Base-by-base conservation (phyloP, 106 monocot species). In the Agapanthus africanus region DNA sequence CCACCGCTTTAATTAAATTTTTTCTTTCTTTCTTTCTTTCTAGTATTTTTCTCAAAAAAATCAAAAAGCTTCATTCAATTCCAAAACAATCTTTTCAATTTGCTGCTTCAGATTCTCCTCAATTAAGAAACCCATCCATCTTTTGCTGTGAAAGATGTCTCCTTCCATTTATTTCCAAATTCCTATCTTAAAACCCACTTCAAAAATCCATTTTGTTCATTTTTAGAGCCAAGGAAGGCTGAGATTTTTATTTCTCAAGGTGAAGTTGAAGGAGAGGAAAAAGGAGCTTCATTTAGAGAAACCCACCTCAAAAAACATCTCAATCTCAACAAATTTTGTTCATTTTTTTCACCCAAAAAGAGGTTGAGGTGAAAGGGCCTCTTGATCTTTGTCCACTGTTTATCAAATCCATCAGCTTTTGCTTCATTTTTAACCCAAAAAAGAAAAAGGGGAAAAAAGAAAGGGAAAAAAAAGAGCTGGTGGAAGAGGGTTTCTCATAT, bases 271-370 rank as follows among this genome's bases (percentile, higher is more conserved):
- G 52, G 25, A 10, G 36, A 62, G n/a, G 9, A 40, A 13, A 36
- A 65, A 65, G 64, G 64, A 65, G 39, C 11, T 25, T 23, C 64
- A 6, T 65, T 65, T 65, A n/a, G n/a, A n/a, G n/a, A n/a, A n/a
- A n/a, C n/a, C n/a, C 32, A 36, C 18, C 3, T 3, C 11, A 11
- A 56, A 9, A 18, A 56, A n/a, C n/a, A n/a, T n/a, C n/a, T n/a
- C n/a, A n/a, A n/a, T n/a, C n/a, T n/a, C n/a, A n/a, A n/a, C n/a
- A n/a, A n/a, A n/a, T n/a, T n/a, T n/a, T n/a, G n/a, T n/a, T n/a
- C n/a, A n/a, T n/a, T 8, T 16, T 2, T 16, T 25, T 9, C 26
- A 56, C 9, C 11, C 0, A 56, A 22, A 22, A 2, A 16, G 18
- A 19, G 56, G 46, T 15, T 2, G 46, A 47, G 46, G 46, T 13